phyloP scores from a whole-genome alignment of 192 early-diverging fungal species.

The Paraglomus brasilianum region DNA sequence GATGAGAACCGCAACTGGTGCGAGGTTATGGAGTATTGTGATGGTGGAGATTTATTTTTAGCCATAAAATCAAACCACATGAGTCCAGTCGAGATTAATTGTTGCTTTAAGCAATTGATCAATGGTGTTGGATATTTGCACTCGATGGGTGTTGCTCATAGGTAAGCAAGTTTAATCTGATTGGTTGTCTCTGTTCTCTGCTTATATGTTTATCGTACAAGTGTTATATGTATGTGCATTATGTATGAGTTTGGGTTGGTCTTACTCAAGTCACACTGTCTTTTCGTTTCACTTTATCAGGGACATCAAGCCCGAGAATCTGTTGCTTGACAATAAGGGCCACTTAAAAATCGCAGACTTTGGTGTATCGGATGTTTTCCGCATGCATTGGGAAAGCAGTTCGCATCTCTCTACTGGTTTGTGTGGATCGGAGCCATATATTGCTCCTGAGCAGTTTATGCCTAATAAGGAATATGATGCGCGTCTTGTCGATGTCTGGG shows the following conservation, averaged over 20 bases:
- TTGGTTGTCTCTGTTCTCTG: conserved; percentile 32
- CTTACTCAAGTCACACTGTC: no score
- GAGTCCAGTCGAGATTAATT: conserved; percentile 78
- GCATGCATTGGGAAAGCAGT: conserved; percentile 77
- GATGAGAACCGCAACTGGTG: conserved; percentile 85
- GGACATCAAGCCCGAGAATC: conserved; percentile 83
- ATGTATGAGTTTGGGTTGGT: no score
- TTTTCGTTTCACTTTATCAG: conserved; percentile 21
- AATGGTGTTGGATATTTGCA: conserved; percentile 90
- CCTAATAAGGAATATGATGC: conserved; percentile 80
- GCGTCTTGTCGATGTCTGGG: conserved; percentile 89
- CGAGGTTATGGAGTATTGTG: conserved; percentile 84
- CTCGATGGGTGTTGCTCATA: conserved; percentile 93
- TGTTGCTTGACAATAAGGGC: conserved; percentile 75
- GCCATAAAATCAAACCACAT: conserved; percentile 74
- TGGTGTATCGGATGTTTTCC: conserved; percentile 95
- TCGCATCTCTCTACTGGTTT: conserved; percentile 82
- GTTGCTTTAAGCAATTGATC: conserved; percentile 92
- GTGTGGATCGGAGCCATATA: conserved; percentile 94
- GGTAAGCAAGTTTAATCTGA: conserved; percentile 42
- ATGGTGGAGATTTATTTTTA: conserved; percentile 88
- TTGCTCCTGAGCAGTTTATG: conserved; percentile 66
- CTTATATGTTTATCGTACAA: not conserved
- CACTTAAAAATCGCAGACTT: conserved; percentile 98
- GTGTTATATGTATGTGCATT: conserved; percentile 24